Conservation (phyloP, 1,284 basidiomycete genomes). For the Moesziomyces sp. region DNA sequence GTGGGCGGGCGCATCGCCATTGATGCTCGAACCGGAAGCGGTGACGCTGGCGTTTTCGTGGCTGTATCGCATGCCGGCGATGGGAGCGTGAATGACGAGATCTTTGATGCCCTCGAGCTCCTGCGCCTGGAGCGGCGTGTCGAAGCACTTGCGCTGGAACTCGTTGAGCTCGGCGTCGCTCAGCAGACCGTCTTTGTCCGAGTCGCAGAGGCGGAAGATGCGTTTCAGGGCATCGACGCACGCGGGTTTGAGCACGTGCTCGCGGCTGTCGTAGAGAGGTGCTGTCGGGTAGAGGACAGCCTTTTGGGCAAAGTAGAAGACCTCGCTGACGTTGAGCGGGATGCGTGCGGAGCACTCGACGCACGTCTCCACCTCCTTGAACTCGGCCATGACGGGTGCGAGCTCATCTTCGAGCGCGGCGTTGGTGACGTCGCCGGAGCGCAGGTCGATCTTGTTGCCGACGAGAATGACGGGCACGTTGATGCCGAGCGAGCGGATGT, state of each 20-base stretch:
- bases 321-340: conserved; percentile 87
- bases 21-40: conserved; percentile 43
- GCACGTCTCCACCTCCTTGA: conserved; percentile 84
- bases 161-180: conserved; percentile 93
- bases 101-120: conserved; percentile 78
- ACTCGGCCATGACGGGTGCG: conserved; percentile 67
- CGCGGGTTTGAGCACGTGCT: conserved; percentile 85
- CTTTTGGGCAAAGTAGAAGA: conserved; percentile 99
- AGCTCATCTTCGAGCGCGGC: conserved; percentile 83
- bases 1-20: conserved; percentile 34
- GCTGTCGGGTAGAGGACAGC: conserved; percentile 97
- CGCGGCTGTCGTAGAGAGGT: conserved; percentile 93
- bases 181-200: conserved; percentile 91
- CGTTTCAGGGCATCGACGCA: conserved; percentile 87
- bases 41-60: conserved; percentile 46
- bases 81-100: conserved; percentile 53
- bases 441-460: conserved; percentile 96
- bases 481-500: conserved; percentile 89
- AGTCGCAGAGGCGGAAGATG: conserved; percentile 95
- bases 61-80: conserved; percentile 44
- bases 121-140: conserved; percentile 87
- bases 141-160: conserved; percentile 96
- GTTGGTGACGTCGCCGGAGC: conserved; percentile 91
- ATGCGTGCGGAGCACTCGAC: conserved; percentile 92
- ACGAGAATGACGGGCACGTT: conserved; percentile 96